phyloP scores from a whole-genome alignment of 257 asterid species.

The Solanum megistacrolobum region DNA sequence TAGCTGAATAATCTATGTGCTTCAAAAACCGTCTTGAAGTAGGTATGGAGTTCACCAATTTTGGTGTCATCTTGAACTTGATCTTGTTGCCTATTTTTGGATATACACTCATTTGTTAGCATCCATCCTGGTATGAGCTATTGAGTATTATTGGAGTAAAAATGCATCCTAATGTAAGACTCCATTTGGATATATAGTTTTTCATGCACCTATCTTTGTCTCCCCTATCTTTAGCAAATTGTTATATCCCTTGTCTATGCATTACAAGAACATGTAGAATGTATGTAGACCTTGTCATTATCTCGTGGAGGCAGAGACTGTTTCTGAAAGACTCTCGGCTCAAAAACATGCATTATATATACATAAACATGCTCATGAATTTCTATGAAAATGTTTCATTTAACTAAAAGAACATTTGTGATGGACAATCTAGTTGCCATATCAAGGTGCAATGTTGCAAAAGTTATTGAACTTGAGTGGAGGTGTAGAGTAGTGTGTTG shows the following conservation, averaged over 20 bases:
- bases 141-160: not conserved
- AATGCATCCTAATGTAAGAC: not conserved
- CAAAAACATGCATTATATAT: not conserved
- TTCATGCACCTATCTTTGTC: not conserved
- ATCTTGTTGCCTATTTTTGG: not conserved
- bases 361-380: not conserved
- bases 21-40: not conserved
- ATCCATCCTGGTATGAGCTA: not conserved
- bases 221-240: not conserved
- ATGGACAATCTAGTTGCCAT: not conserved
- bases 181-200: not conserved
- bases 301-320: not conserved
- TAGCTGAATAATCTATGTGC: constrained; percentile 12
- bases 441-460: constrained; percentile 3
- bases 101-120: not conserved
- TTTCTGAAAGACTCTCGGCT: not conserved
- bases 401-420: no score
- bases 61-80: not conserved
- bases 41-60: not conserved
- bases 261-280: not conserved
- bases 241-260: not conserved
- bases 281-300: no score
- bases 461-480: constrained; percentile 19
- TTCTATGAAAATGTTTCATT: not conserved
- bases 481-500: constrained; percentile 31